These are phyloP conservation scores for Hypoxylon trugodes DNA, from an alignment of 495 filamentous ascomycete genomes.

Conservation along the genomic window DNA sequence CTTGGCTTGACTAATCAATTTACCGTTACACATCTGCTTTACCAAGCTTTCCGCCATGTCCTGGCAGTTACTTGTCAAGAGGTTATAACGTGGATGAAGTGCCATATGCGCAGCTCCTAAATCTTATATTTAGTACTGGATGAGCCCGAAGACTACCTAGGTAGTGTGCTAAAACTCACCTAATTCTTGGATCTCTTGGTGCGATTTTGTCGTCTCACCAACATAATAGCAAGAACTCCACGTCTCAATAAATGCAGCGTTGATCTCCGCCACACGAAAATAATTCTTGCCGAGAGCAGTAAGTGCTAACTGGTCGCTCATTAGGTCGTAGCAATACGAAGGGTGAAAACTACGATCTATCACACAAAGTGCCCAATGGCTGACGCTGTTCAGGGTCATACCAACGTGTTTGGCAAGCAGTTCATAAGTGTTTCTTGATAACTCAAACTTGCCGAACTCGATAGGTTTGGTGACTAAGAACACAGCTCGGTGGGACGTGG, in stretches of 20 bases:
- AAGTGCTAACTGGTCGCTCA: constrained; percentile 40
- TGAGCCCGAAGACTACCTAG: neutral
- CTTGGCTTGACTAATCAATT: constrained; percentile 34
- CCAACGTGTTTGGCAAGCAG: constrained; percentile 38
- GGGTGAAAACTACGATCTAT: constrained; percentile 31
- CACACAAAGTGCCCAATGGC: constrained; percentile 38
- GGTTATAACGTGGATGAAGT: constrained; percentile 35
- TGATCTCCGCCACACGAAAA: constrained; percentile 33
- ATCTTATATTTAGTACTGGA: constrained; percentile 4
- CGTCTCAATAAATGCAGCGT: constrained; percentile 23
- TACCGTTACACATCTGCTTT: constrained; percentile 32
- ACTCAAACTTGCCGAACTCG: constrained; percentile 34
- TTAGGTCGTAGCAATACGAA: constrained; percentile 40
- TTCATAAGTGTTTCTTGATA: constrained; percentile 32
- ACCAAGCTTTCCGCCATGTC: constrained; percentile 37
- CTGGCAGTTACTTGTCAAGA: constrained; percentile 38
- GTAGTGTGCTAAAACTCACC: constrained; percentile 15
- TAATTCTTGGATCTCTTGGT: constrained; percentile 34
- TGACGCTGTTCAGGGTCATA: constrained; percentile 39
- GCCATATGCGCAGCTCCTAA: constrained; percentile 35
- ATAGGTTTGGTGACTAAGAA: constrained; percentile 38
- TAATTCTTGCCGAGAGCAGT: constrained; percentile 33
- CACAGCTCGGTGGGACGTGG: constrained; percentile 26
- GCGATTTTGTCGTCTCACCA: constrained; percentile 39
- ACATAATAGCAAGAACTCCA: constrained; percentile 39